Base-by-base conservation (phyloP, 768 basidiomycete species). In the Lyophyllum semitale region DNA sequence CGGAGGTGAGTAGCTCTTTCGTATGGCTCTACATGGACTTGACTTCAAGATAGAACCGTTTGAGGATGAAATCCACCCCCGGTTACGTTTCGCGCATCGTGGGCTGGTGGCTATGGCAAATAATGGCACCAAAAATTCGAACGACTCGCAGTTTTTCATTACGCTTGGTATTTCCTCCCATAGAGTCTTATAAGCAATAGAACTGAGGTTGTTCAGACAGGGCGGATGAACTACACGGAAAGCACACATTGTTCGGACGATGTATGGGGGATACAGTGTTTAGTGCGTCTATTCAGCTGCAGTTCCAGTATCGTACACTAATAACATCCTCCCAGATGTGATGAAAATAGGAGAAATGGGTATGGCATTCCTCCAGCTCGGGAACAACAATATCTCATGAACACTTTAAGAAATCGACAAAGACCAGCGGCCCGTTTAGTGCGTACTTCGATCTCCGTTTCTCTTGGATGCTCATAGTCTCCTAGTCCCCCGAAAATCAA, bases 61-160 rank as follows among this genome's bases (percentile, higher is more conserved):
- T 60, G 89, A 93, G 67, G 94, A 97, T 73, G 95, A 98, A 71
- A 86, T 94, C 18, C 94, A 96, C 63, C 93, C 95, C 3, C 84
- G 97, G 33, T 76, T 99, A 57, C 87, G 91, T 35, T 98, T 91
- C 69, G 74, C 85, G 0, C 90, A 98, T 65, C 89, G 97, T 50
- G 97, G 97, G 0, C 70, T 98, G 2, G 87, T 99, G 1, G 97
- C 81, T 1, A 95, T 97, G 92, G 97, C 97, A 4, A 97, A 97
- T 64, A 87, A 82, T 54, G 93, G 94, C 9, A 79, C 79, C 26
- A 92, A 90, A 70, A 82, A 95, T 66, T 85, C 91, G 3, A 99
- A 99, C 61, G 89, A 92, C 51, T 96, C 93, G 0, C 96, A 98
- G 69, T 98, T 94, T 73, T 89, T 98, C 67, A 87, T 98, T 47